Conservation (phyloP, 352 stramenopile genomes). For the Blastocystis hominis region DNA sequence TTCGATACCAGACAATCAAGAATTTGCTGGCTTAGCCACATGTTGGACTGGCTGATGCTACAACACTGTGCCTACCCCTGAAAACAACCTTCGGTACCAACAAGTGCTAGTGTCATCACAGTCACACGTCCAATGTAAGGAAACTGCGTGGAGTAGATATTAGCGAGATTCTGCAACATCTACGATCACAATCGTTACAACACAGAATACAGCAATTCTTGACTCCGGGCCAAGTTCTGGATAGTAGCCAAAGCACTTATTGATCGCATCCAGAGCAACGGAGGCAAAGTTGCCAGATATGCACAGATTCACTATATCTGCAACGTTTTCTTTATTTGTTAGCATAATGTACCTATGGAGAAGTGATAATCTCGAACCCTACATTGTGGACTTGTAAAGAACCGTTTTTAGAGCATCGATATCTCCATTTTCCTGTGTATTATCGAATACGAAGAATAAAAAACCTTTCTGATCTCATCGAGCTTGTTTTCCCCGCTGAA, state of each 20-base stretch:
- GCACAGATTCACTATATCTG: slow-evolving; percentile 10
- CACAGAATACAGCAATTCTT: neutral
- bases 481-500: neutral
- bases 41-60: slow-evolving; percentile 28
- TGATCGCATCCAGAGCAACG: slow-evolving; percentile 16
- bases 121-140: slow-evolving; percentile 29
- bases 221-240: slow-evolving; percentile 29
- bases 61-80: slow-evolving; percentile 17
- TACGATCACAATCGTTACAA: neutral
- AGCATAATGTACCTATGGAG: slow-evolving; percentile 40
- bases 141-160: neutral
- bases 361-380: neutral
- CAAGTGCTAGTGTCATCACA: neutral
- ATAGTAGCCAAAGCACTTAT: slow-evolving; percentile 41
- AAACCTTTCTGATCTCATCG: slow-evolving; percentile 31
- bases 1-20: slow-evolving; percentile 14
- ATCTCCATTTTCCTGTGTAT: slow-evolving; percentile 6
- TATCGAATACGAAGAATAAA: neutral
- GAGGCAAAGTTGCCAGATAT: neutral
- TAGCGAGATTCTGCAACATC: slow-evolving; percentile 9
- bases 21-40: slow-evolving; percentile 50
- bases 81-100: neutral
- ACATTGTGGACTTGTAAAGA: slow-evolving; percentile 41
- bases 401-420: neutral
- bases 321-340: slow-evolving; percentile 15